These are phyloP conservation scores for Clavispora carvajalis DNA, from an alignment of 805 yeast genomes.

Conservation along the genomic window DNA sequence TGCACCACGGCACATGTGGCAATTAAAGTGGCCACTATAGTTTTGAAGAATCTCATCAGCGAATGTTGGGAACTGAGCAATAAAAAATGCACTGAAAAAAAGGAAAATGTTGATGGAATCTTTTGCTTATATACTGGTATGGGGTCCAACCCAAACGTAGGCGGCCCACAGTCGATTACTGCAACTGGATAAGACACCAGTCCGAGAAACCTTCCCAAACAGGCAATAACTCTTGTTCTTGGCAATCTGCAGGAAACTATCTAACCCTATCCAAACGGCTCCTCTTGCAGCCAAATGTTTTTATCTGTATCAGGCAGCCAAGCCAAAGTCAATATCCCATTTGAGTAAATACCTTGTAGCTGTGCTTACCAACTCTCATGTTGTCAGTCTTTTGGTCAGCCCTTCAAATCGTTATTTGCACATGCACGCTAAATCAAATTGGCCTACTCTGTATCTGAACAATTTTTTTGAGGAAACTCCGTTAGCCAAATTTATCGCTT, in stretches of 20 bases:
- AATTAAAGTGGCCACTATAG: constrained; percentile 26
- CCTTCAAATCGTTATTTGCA: not conserved
- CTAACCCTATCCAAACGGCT: too few relatives aligned
- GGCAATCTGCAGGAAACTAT: not conserved
- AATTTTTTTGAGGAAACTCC: not conserved
- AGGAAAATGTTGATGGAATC: not conserved
- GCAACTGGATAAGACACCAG: constrained; percentile 1
- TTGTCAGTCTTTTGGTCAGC: not conserved
- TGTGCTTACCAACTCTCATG: not conserved
- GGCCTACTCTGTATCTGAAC: not conserved
- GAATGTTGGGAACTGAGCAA: not conserved
- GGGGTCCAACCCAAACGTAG: too few relatives aligned
- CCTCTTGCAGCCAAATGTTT: too few relatives aligned
- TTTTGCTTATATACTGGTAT: not conserved
- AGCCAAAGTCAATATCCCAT: not conserved
- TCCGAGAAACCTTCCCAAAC: constrained; percentile 4
- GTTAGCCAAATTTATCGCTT: too few relatives aligned
- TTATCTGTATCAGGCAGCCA: not conserved
- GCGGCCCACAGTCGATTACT: constrained; percentile 1
- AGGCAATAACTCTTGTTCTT: not conserved
- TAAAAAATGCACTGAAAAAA: not conserved
- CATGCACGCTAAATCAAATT: not conserved
- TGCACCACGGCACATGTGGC: constrained; percentile 21
- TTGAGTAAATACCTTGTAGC: not conserved
- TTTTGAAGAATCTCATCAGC: constrained; percentile 28